These are phyloP conservation scores for Pichia kudriavzevii DNA, from an alignment of 1,139 yeast species.

Conservation along the genomic window DNA sequence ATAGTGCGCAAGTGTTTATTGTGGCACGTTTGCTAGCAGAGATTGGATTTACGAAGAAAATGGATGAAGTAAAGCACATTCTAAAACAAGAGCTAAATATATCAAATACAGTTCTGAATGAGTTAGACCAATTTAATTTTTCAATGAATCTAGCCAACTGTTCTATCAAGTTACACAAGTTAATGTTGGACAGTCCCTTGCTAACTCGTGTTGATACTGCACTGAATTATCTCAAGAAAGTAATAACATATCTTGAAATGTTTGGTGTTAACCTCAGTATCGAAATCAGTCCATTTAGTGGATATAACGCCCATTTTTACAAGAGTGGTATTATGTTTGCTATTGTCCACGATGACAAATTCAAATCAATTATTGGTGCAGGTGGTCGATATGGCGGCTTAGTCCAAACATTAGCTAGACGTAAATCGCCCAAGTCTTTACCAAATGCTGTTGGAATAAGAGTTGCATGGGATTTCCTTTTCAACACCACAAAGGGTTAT, in stretches of 20 bases:
- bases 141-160: constrained; percentile 60
- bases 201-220: constrained; percentile 56
- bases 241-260: constrained; percentile 44
- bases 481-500: constrained; percentile 40
- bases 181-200: constrained; percentile 71
- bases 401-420: constrained; percentile 53
- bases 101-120: constrained; percentile 75
- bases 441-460: constrained; percentile 81
- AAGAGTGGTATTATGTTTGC: constrained; percentile 81
- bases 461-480: constrained; percentile 56
- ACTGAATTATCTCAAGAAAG: constrained; percentile 49
- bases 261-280: constrained; percentile 46
- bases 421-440: constrained; percentile 24
- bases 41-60: constrained; percentile 57
- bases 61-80: constrained; percentile 57
- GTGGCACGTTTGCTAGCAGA: constrained; percentile 71
- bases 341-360: constrained; percentile 47
- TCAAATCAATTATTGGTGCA: constrained; percentile 56
- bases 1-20: constrained; percentile 58
- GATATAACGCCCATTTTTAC: constrained; percentile 74
- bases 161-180: constrained; percentile 49
- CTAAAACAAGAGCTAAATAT: constrained; percentile 66
- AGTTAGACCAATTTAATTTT: constrained; percentile 74
- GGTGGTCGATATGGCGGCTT: constrained; percentile 88
- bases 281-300: constrained; percentile 64